A percentile compares a stretch with the other conserved stretches of the same genome.
These are phyloP conservation scores for Colletotrichum eremochloae DNA, from an alignment of 2,329 filamentous ascomycete genomes.

Conservation along the genomic window DNA sequence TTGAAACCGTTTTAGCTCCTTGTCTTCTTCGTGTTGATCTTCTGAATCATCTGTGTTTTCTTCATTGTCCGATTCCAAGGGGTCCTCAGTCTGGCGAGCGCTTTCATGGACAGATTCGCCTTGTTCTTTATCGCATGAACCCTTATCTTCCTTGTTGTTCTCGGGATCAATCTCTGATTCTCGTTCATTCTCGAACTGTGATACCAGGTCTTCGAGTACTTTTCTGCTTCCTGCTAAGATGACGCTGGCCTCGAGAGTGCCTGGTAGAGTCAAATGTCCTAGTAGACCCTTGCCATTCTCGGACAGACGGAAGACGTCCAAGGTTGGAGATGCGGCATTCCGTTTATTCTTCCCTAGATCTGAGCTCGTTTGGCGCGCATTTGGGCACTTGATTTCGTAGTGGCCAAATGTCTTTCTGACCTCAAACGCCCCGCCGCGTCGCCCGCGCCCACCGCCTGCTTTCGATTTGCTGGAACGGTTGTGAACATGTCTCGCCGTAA, in stretches of 20 bases:
- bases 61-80: neutral
- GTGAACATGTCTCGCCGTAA: slow-evolving; percentile 28
- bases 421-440: slow-evolving; percentile 27
- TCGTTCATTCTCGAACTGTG: neutral
- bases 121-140: neutral
- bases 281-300: slow-evolving; percentile 21
- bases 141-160: neutral
- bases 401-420: slow-evolving; percentile 29
- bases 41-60: neutral
- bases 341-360: rapidly evolving
- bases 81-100: neutral
- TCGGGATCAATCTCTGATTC: neutral
- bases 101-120: neutral
- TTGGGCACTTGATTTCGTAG: slow-evolving; percentile 32
- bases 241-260: slow-evolving; percentile 11
- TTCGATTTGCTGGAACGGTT: slow-evolving; percentile 24
- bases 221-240: slow-evolving; percentile 32
- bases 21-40: neutral
- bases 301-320: slow-evolving; percentile 33
- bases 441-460: neutral
- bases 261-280: slow-evolving; percentile 11
- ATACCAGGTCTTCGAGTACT: slow-evolving; percentile 4
- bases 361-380: neutral
- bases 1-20: slow-evolving; percentile 7
- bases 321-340: neutral